Conservation (phyloP, 2,329 filamentous ascomycete species). For the Paracamarosporium sp. region DNA sequence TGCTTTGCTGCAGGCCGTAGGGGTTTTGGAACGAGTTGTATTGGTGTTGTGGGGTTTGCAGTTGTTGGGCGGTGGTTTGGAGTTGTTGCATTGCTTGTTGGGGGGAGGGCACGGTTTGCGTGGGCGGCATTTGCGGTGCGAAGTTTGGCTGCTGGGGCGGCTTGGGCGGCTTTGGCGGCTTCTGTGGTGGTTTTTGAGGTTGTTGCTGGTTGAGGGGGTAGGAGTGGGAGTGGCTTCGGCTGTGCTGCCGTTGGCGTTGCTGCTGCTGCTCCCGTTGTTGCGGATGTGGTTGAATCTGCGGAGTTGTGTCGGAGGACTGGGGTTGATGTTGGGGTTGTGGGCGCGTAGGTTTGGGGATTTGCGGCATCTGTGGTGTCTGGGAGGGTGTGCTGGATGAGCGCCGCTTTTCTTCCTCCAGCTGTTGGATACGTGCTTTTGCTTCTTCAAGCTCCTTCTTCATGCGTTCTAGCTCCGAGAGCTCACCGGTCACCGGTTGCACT, state of each 20-base stretch:
- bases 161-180: no score
- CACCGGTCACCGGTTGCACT: conserved; percentile 23
- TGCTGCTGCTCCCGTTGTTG: background rate
- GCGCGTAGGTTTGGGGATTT: background rate
- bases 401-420: conserved; percentile 40
- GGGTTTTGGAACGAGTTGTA: conserved; percentile 25
- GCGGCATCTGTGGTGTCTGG: conserved; percentile 29
- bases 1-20: conserved; percentile 25
- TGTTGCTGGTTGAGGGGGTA: conserved; percentile 17
- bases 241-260: conserved; percentile 13
- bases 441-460: conserved; percentile 45
- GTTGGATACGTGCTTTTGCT: conserved; percentile 42
- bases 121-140: conserved; percentile 17
- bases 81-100: conserved; percentile 22
- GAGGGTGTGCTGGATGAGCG: conserved; percentile 33
- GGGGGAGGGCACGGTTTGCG: conserved; percentile 15
- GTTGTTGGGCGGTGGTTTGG: conserved; percentile 26
- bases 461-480: conserved; percentile 40
- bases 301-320: conserved; percentile 17
- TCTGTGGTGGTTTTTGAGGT: conserved; percentile 14
- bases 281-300: background rate
- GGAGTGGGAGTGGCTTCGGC: conserved; percentile 15
- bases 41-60: conserved; percentile 21
- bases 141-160: conserved; percentile 8
- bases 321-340: conserved; percentile 25